Evolutionary conservation across 345 rosid genomes (phyloP).

Genomic region (Isatis tinctoria): DNA sequence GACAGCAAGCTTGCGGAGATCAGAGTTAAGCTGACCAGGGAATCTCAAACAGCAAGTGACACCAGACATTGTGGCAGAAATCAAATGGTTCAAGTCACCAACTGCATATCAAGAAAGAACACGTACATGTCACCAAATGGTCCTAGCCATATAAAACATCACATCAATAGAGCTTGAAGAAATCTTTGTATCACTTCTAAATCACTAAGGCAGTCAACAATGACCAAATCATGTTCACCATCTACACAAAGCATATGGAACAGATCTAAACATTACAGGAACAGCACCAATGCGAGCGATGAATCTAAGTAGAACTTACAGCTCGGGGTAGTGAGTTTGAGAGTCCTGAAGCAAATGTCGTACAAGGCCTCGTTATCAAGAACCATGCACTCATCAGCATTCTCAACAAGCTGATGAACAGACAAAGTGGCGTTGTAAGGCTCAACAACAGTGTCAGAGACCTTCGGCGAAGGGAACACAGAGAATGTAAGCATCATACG

Average conservation of each 20-base stretch:
- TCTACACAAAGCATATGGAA: not conserved
- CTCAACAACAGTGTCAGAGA: too few species aligned
- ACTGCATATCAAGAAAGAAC: constrained; percentile 32
- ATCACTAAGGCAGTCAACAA: not conserved
- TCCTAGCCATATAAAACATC: not conserved
- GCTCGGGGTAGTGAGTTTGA: too few species aligned
- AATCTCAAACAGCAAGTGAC: constrained; percentile 84
- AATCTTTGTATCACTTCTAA: not conserved
- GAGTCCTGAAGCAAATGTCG: too few species aligned
- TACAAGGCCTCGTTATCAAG: too few species aligned
- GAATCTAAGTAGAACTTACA: constrained; percentile 1
- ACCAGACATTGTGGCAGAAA: constrained; percentile 81
- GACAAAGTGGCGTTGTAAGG: too few species aligned
- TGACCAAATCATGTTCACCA: not conserved
- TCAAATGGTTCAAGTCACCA: constrained; percentile 83
- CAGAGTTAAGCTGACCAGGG: constrained; percentile 86
- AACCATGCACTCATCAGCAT: too few species aligned
- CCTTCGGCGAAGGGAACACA: too few species aligned
- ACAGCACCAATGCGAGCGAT: not conserved
- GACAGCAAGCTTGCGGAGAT: constrained; percentile 75
- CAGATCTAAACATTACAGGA: not conserved
- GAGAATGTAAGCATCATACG: too few species aligned
- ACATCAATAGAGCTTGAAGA: not conserved
- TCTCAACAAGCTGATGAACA: too few species aligned
- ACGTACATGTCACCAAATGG: not conserved